Evolutionary conservation across 2,329 filamentous ascomycete genomes (phyloP).

Genomic region (Macroventuria anomochaeta): DNA sequence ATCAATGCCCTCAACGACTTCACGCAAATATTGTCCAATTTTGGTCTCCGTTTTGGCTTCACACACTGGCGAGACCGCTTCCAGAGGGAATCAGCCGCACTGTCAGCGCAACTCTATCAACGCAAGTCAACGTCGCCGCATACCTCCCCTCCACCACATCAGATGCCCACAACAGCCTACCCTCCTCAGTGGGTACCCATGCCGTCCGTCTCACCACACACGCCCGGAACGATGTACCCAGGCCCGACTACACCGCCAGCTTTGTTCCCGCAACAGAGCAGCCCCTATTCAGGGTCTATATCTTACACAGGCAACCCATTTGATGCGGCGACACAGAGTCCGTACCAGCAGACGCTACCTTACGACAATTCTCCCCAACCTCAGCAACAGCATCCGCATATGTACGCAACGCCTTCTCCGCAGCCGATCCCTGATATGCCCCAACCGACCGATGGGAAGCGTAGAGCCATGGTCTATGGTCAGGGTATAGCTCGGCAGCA

Average conservation of each 20-base stretch:
- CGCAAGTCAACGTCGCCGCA: conserved; percentile 39
- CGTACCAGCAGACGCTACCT: conserved; percentile 19
- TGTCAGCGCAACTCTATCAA: conserved; percentile 52
- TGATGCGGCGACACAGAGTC: conserved; percentile 23
- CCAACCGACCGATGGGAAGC: conserved; percentile 39
- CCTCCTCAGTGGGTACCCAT: conserved; percentile 39
- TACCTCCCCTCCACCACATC: conserved; percentile 30
- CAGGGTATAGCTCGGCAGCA: conserved; percentile 28
- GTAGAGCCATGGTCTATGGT: conserved; percentile 42
- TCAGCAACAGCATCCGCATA: conserved; percentile 18
- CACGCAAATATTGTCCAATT: conserved; percentile 53
- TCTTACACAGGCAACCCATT: conserved; percentile 38
- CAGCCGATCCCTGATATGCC: conserved; percentile 43
- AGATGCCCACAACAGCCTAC: conserved; percentile 22
- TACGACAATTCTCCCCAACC: conserved; percentile 23
- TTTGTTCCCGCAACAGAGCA: conserved; percentile 36
- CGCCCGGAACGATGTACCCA: conserved; percentile 35
- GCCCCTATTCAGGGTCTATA: conserved; percentile 38
- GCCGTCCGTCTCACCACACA: conserved; percentile 31
- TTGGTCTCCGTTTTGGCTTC: conserved; percentile 57
- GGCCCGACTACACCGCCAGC: conserved; percentile 42
- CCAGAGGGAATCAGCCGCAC: conserved; percentile 52
- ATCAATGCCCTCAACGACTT: conserved; percentile 58
- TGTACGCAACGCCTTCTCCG: conserved; percentile 35
- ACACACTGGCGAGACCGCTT: conserved; percentile 59